Conservation (phyloP, 2,329 filamentous ascomycete species). For the Ilyonectria destructans region DNA sequence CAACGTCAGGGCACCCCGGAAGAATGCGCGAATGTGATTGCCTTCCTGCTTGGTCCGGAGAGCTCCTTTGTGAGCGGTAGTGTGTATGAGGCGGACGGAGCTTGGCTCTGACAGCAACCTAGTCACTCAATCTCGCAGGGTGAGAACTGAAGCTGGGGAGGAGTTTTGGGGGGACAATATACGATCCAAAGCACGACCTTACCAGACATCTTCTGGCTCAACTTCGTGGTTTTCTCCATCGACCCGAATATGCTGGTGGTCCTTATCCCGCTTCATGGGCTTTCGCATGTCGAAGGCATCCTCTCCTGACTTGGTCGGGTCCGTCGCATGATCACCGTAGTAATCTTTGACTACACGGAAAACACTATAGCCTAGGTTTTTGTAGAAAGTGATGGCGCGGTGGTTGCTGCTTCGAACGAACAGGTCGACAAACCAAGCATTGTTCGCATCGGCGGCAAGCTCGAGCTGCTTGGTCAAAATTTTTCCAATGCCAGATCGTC, state of each 20-base stretch:
- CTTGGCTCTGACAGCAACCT: constrained; percentile 52
- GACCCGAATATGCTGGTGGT: constrained; percentile 82
- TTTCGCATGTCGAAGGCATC: constrained; percentile 99
- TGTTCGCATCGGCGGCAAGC: constrained; percentile 83
- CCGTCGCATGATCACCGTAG: constrained; percentile 87
- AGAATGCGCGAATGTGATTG: constrained; percentile 55
- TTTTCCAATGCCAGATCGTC: constrained; percentile 89
- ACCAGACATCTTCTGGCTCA: constrained; percentile 90
- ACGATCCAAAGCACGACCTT: constrained; percentile 30
- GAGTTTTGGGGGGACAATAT: constrained; percentile 14
- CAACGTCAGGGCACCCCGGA: constrained; percentile 61
- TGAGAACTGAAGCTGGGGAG: constrained; percentile 61
- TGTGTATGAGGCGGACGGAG: constrained; percentile 64
- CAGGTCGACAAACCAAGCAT: constrained; percentile 96
- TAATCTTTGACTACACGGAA: constrained; percentile 92
- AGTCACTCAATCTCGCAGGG: not conserved
- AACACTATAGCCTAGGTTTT: constrained; percentile 91
- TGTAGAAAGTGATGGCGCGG: constrained; percentile 90
- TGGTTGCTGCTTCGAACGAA: constrained; percentile 93
- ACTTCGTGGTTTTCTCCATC: constrained; percentile 87
- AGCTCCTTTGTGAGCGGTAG: constrained; percentile 57
- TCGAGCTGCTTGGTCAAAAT: constrained; percentile 88
- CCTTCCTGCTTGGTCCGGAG: constrained; percentile 56
- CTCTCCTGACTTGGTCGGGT: constrained; percentile 76
- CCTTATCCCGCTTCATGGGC: constrained; percentile 85